Percentiles rank a stretch among this genome's conserved stretches.
These are phyloP conservation scores for Colletotrichum camelliae DNA, from an alignment of 2,329 filamentous ascomycete genomes.

Conservation along the genomic window DNA sequence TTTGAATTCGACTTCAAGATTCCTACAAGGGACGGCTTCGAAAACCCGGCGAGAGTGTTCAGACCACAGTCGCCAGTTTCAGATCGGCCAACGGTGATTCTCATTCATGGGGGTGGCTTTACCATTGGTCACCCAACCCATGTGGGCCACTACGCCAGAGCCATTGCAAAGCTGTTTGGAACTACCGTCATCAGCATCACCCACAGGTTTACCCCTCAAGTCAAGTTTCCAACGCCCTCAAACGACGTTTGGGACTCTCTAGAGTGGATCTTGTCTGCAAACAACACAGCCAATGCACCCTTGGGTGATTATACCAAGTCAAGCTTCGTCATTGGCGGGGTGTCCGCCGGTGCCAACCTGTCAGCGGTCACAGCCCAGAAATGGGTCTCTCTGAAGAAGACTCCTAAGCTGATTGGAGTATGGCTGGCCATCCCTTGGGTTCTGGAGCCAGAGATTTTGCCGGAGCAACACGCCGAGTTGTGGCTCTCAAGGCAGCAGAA, in stretches of 20 bases:
- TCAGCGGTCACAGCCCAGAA: conserved; percentile 19
- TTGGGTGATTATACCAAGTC: background rate
- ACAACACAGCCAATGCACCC: background rate
- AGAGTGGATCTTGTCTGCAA: conserved; percentile 12
- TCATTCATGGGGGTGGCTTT: conserved; percentile 21
- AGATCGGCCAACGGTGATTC: background rate
- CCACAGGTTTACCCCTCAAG: conserved; percentile 52
- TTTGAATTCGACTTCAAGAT: conserved; percentile 6
- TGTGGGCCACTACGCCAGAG: background rate
- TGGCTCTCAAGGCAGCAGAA: conserved; percentile 48
- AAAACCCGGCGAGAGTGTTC: background rate
- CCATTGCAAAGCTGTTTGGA: background rate
- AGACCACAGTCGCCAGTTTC: background rate
- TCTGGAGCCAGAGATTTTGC: conserved; percentile 7
- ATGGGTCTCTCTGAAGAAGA: background rate
- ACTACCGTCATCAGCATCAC: conserved; percentile 43
- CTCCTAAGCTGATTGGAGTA: background rate
- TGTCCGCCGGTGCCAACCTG: conserved; percentile 22
- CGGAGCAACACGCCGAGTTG: conserved; percentile 40
- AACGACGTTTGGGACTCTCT: conserved; percentile 45
- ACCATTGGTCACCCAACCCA: background rate
- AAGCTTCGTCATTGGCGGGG: conserved; percentile 23
- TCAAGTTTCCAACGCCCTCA: conserved; percentile 46
- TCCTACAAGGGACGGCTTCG: conserved; percentile 3
- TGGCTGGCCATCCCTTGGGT: conserved; percentile 8